Evolutionary conservation across 768 basidiomycete species (phyloP).

Genomic region (Phlegmacium glaucopus): DNA sequence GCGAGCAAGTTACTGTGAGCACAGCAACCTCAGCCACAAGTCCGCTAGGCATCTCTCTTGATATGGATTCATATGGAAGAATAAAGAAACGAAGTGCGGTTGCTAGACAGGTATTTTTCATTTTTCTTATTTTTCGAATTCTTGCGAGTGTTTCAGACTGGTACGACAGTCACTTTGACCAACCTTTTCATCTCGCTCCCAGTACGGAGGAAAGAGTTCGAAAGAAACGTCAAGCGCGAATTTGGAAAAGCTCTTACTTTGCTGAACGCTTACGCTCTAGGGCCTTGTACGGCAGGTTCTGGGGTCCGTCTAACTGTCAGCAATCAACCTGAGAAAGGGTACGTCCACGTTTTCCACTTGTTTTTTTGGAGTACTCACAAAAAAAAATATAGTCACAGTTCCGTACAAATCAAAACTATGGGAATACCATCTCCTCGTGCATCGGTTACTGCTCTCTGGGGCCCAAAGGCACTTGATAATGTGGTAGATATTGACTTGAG

Average conservation of each 20-base stretch:
- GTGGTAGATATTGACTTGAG: slow-evolving; percentile 69
- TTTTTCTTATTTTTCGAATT: not conserved
- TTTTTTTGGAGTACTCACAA: not conserved
- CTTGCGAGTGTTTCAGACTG: slow-evolving; percentile 52
- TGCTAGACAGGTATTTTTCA: slow-evolving; percentile 64
- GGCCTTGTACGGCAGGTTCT: slow-evolving; percentile 72
- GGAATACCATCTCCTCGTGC: slow-evolving; percentile 60
- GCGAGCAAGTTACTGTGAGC: slow-evolving; percentile 62
- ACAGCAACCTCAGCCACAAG: slow-evolving; percentile 71
- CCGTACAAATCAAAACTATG: slow-evolving; percentile 68
- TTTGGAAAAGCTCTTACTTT: slow-evolving; percentile 82
- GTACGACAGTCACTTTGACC: slow-evolving; percentile 75
- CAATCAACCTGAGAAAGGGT: slow-evolving; percentile 74
- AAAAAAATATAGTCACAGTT: slow-evolving; percentile 45
- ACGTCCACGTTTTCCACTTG: slow-evolving; percentile 19
- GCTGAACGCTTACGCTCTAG: slow-evolving; percentile 85
- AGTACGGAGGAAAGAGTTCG: slow-evolving; percentile 89
- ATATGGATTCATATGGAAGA: slow-evolving; percentile 65
- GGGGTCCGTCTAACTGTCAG: slow-evolving; percentile 74
- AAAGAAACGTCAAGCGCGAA: slow-evolving; percentile 85
- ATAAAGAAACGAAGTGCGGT: slow-evolving; percentile 54
- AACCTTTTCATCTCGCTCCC: slow-evolving; percentile 80
- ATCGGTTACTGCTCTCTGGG: slow-evolving; percentile 79
- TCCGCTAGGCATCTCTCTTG: slow-evolving; percentile 79
- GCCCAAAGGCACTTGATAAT: slow-evolving; percentile 72